Evolutionary conservation across 495 filamentous ascomycete species (phyloP), one percentile per base, ranked within the genome.

Genomic region (Chaetomium tenue): DNA sequence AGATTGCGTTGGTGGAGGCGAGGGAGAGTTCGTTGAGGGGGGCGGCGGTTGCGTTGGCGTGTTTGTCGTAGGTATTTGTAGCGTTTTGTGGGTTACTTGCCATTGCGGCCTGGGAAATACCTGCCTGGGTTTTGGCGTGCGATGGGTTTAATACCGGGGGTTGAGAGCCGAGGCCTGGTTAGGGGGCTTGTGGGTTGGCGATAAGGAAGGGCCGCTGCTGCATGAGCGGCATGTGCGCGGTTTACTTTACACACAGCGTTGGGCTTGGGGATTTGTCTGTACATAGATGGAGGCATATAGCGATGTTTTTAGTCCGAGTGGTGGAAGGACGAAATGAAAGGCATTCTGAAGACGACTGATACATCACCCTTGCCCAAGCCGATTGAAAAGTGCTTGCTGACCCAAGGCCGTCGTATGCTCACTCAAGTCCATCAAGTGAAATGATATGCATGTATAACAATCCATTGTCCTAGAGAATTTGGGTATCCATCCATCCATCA

Each of bases 11-110:
- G 23, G 80, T 84, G 26, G 75, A 79, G 25, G 85, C 86, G 9
- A 74, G 81, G 46, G 86, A 89, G 75, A 86, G 84, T 66, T 85
- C 84, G 6, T 72, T 89, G 55, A 78, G 85, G 6, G 87, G 87
- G 11, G 87, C 87, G 6, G 86, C 86, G 0, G 85, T 88, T 7
- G 84, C 84, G 22, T 77, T 84, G 22, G 80, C 81, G 37, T 83
- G 80, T 67, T 70, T 81, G 12, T 2, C 20, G 1, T 54, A 33
- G 37, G 20, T 4, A 4, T 56, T 0, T 22, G 23, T 58, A 6
- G 33, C 6, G 28, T 30, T 30, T 30, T 30, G 33, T 3, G 33
- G 8, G 33, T 37, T 37, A 12, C 30, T 7, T 37, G 33, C 33
- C n/a, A n/a, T n/a, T 37, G 33, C 33, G 5, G 33, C 9, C 33